Evolutionary conservation across 192 early-diverging fungal genomes (phyloP).

Genomic region (Coemansia sp.): DNA sequence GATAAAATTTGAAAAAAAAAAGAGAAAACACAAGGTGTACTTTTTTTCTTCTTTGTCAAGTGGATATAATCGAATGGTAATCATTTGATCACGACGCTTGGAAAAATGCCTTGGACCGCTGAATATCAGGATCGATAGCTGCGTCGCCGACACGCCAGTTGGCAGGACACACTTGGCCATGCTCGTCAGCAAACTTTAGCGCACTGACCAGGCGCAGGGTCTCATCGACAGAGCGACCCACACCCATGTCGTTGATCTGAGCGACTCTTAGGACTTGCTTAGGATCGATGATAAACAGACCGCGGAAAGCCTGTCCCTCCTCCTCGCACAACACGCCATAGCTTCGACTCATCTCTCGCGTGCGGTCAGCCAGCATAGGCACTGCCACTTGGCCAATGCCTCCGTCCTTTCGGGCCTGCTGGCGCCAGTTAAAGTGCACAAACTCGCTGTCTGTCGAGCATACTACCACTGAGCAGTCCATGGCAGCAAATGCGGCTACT

Average conservation of each 20-base stretch:
- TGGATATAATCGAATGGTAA: background rate
- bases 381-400: slow-evolving; percentile 81
- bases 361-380: slow-evolving; percentile 80
- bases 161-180: slow-evolving; percentile 73
- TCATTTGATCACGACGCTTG: background rate
- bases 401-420: slow-evolving; percentile 70
- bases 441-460: slow-evolving; percentile 73
- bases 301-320: slow-evolving; percentile 72
- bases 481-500: slow-evolving; percentile 66
- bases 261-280: slow-evolving; percentile 71
- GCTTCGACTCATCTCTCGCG: slow-evolving; percentile 61
- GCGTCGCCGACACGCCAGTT: slow-evolving; percentile 71
- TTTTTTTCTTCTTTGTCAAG: background rate
- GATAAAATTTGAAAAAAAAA: background rate
- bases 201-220: slow-evolving; percentile 81
- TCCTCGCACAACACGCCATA: slow-evolving; percentile 81
- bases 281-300: slow-evolving; percentile 83
- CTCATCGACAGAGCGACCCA: slow-evolving; percentile 78
- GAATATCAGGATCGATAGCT: slow-evolving; percentile 10
- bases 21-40: background rate
- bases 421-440: slow-evolving; percentile 81
- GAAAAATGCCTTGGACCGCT: slow-evolving; percentile 15
- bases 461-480: slow-evolving; percentile 67
- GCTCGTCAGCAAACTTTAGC: slow-evolving; percentile 78
- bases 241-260: slow-evolving; percentile 80